Evolutionary conservation across 1,139 yeast species (phyloP), one percentile per base, ranked within the genome.

Genomic region (Suhomyces taliae): DNA sequence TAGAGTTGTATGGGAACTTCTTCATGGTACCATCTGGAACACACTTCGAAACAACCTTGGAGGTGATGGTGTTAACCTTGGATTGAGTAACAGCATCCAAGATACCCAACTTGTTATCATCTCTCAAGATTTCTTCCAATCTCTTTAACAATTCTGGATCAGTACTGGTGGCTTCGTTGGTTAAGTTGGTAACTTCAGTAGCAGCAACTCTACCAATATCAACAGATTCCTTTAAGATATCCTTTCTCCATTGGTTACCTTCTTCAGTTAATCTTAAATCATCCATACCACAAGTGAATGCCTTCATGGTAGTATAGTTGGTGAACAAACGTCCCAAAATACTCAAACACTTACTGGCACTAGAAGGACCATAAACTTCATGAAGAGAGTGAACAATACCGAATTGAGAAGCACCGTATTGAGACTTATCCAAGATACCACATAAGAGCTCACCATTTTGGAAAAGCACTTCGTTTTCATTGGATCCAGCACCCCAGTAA

Each of bases 201-300:
- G 99, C 99, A 33, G 98, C 97, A 56, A 79, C 79, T 66, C 95
- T 81, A 61, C 99, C 99, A 50, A 83, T 85, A 59, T 87, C 95
- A 46, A 78, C 80, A 24, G 96, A 85, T 54, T 84, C 83, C 55
- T 80, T 74, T 65, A 95, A 78, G 53, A 93, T 87, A 45, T 90
- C 95, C 19, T 73, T 72, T 76, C 99, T 84, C 95, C 96, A 86
- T 50, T 75, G 64, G 66, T 95, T 91, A 65, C 99, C 99, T 59
- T 90, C 96, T 7, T 70, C 82, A 26, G 98, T 93, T 58, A 95
- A 79, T 65, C 97, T 83, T 67, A 95, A 79, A 71, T 95, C 99
- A 66, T 95, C 99, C 99, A 95, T 95, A 79, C 99, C 99, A 83
- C 99, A 95, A 8, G 99, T 93, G 64, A 95, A 88, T 2, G 97